Evolutionary conservation across 345 rosid genomes (phyloP), one percentile per base, ranked within the genome.

Genomic region (Punica granatum): DNA sequence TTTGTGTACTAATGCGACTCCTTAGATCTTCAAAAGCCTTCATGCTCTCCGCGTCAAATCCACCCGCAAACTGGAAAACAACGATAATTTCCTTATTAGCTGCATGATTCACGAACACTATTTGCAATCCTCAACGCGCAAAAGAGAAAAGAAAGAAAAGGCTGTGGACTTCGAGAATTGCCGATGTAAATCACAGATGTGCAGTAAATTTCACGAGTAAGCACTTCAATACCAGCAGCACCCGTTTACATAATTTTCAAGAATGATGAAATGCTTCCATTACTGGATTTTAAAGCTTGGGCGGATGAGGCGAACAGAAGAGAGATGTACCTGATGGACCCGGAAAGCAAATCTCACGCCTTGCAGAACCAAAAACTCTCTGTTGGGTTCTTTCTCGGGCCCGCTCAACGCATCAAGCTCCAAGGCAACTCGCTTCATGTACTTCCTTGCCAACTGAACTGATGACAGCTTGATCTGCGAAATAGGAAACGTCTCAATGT

Each of bases 11-110:
- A 54, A 85, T 86, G 33, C 93, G 92, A 73, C 82, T 84, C 74
- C 98, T 79, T 66, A 94, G 80, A 31, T 89, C 97, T 82, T 94
- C 98, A 70, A 94, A 94, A 60, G 92, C 96, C 83, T 88, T 94
- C 99, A 94, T 94, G 86, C 98, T 94, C 64, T 91, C 99, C 26
- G 89, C 93, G 72, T 94, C 99, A 76, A 94, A 94, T 12, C 99
- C 99, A 58, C 98, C 99, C 1, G 96, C 93, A 82, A 94, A 94
- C 99, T 94, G 87, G 72, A 71, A 72, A 64, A 26, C 68, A 60
- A 54, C 41, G 33, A 58, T 25, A 65, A 46, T 10, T 60, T 33
- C 9, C 7, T 23, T 25, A 54, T 26, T 26, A 26, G 9, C 13
- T 14, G 9, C 60, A 54, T 2, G 9, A 19, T 54, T 6, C 30